Evolutionary conservation across 371 early-diverging fungal genomes (phyloP).

Genomic region (Smittium culicis): DNA sequence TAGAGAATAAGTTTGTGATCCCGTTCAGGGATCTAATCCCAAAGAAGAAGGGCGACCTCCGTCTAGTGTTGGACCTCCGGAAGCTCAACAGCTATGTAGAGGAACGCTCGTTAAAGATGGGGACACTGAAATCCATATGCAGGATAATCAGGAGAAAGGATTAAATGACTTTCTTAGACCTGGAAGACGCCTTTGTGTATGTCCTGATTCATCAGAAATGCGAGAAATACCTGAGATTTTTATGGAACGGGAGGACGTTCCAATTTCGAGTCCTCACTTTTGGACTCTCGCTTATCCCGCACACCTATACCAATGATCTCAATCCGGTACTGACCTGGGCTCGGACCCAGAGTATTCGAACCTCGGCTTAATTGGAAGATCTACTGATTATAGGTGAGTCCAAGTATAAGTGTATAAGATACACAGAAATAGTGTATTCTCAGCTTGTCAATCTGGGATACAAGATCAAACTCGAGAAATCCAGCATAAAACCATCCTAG

Average conservation of each 20-base stretch:
- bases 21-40: too few relatives aligned
- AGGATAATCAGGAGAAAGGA: slow-evolving; percentile 20
- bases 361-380: slow-evolving; percentile 30
- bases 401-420: slow-evolving; percentile 2
- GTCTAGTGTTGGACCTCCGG: slow-evolving; percentile 25
- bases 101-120: slow-evolving; percentile 16
- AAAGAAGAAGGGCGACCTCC: slow-evolving; percentile 10
- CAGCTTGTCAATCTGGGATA: slow-evolving; percentile 21
- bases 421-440: slow-evolving; percentile 15
- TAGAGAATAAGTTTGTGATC: too few relatives aligned
- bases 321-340: slow-evolving; percentile 25
- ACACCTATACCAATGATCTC: slow-evolving; percentile 31
- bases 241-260: slow-evolving; percentile 31
- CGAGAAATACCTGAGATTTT: slow-evolving; percentile 30
- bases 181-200: slow-evolving; percentile 29
- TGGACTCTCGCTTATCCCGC: slow-evolving; percentile 33
- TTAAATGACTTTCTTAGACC: slow-evolving; percentile 22
- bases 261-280: slow-evolving; percentile 34
- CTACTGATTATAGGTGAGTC: slow-evolving; percentile 18
- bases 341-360: slow-evolving; percentile 21
- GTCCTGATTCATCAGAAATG: slow-evolving; percentile 24
- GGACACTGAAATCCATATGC: slow-evolving; percentile 23
- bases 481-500: slow-evolving; percentile 23
- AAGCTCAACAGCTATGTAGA: slow-evolving; percentile 25
- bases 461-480: slow-evolving; percentile 20